Conservation (phyloP, 2,329 filamentous ascomycete species). For the Colletotrichum filicis region DNA sequence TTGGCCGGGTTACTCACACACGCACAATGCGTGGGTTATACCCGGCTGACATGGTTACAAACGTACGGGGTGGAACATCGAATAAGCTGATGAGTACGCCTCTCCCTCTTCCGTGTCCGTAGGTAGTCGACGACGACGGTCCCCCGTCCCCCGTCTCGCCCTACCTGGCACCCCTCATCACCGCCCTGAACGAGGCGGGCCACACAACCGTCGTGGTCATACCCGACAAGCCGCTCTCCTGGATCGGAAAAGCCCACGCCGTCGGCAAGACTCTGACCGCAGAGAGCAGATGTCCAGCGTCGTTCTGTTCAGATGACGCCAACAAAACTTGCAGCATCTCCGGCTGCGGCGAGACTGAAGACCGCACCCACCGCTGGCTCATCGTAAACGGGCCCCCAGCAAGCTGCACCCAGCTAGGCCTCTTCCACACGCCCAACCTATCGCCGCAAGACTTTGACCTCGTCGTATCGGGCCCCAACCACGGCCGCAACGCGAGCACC, state of each 20-base stretch:
- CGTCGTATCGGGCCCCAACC: slow-evolving; percentile 69
- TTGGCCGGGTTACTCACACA: neutral
- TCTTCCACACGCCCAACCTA: slow-evolving; percentile 59
- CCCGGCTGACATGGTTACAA: neutral
- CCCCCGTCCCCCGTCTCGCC: slow-evolving; percentile 69
- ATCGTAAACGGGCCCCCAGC: slow-evolving; percentile 69
- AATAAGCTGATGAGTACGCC: slow-evolving; percentile 3
- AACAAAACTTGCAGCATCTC: slow-evolving; percentile 41
- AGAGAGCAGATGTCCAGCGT: slow-evolving; percentile 30
- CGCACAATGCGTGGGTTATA: neutral
- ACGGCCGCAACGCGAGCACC: slow-evolving; percentile 70
- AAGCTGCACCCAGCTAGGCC: slow-evolving; percentile 68
- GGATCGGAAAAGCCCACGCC: slow-evolving; percentile 83
- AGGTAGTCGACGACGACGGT: slow-evolving; percentile 66
- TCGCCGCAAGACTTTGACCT: slow-evolving; percentile 57
- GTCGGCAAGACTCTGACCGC: slow-evolving; percentile 70
- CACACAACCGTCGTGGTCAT: slow-evolving; percentile 77
- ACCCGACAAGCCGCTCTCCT: slow-evolving; percentile 76
- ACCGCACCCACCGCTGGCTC: slow-evolving; percentile 62
- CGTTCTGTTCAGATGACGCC: neutral
- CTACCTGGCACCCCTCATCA: slow-evolving; percentile 67
- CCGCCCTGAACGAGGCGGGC: slow-evolving; percentile 64
- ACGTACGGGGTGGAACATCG: neutral
- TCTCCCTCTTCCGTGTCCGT: neutral
- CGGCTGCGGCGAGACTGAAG: slow-evolving; percentile 52